Evolutionary conservation across 768 basidiomycete genomes (phyloP).

Genomic region (Royoungia palumana): DNA sequence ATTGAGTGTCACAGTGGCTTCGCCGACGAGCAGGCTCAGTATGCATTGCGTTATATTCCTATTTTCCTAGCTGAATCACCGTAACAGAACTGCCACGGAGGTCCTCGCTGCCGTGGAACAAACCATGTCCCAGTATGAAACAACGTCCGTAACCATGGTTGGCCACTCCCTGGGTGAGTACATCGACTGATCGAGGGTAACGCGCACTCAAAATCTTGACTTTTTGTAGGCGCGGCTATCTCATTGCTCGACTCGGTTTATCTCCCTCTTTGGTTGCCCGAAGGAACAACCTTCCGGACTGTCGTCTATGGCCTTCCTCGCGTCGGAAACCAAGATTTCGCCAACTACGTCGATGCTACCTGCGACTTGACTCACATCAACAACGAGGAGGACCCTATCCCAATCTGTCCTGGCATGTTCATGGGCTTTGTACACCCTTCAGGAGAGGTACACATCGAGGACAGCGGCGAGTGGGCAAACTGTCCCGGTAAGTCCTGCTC

Average conservation of each 20-base stretch:
- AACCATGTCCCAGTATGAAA: conserved; percentile 34
- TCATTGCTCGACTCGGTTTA: conserved; percentile 39
- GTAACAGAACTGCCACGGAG: conserved; percentile 35
- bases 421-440: conserved; percentile 40
- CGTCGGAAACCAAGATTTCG: conserved; percentile 59
- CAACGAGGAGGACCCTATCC: conserved; percentile 44
- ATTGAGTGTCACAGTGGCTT: conserved; percentile 51
- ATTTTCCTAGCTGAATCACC: neutral
- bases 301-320: conserved; percentile 37
- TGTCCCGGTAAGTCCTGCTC: conserved; percentile 45
- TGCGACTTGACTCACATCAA: conserved; percentile 50
- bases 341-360: conserved; percentile 50
- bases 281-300: conserved; percentile 30
- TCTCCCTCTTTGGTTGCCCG: conserved; percentile 37
- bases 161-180: conserved; percentile 41
- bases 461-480: conserved; percentile 46
- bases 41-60: conserved; percentile 9
- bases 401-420: conserved; percentile 33
- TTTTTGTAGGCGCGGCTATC: conserved; percentile 33
- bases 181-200: neutral
- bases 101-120: conserved; percentile 44
- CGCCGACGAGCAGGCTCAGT: conserved; percentile 42
- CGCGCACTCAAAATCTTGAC: neutral
- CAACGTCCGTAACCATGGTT: conserved; percentile 41
- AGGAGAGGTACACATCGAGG: conserved; percentile 44